Base-by-base conservation (phyloP, 192 early-diverging fungal genomes). In the Coemansia sp. region DNA sequence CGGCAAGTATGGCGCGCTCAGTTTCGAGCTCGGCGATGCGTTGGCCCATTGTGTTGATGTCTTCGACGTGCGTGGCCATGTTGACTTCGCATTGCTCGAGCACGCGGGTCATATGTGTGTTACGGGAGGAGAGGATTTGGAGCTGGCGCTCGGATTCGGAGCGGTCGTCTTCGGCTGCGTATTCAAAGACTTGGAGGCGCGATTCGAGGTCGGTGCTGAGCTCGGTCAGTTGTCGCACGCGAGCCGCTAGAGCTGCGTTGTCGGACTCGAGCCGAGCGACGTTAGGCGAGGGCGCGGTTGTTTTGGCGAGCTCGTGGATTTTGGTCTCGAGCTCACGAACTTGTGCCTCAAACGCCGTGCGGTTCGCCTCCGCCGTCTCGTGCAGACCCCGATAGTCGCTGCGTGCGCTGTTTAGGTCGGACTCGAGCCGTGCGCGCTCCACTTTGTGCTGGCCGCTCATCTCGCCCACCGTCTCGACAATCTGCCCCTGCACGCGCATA, bases 51-150 rank as follows among this genome's bases (percentile, higher is more conserved):
- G 28, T 3, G 44, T 44, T 52, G 6, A 82, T 66, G 26, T 69
- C 42, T 25, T 72, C 66, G 6, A 69, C 69, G 5, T 73, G 69
- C 25, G 60, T 40, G 0, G 69, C 66, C 79, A 76, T 76, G 15
- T 75, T 59, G 1, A 72, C 60, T 63, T 82, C 79, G 56, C 60
- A 69, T 46, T 82, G 69, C 64, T 72, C 69, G 8, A 78, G 64
- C 15, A 78, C 40, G 34, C 64, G 59, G 4, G 58, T 46, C 64
- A 69, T 60, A 5, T 57, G 62, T 59, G 53, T 10, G 52, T 57
- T 46, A n/a, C 61, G 70, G 4, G 60, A 34, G 23, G 71, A 73
- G 10, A 67, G 60, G 34, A 57, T 47, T 4, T 51, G 17, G 0
- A 9, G 57, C 55, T 75, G 69, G 11, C 31, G 46, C 51, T 71